Evolutionary conservation across 2,329 filamentous ascomycete genomes (phyloP).

Genomic region (Fusarium veterinarium): DNA sequence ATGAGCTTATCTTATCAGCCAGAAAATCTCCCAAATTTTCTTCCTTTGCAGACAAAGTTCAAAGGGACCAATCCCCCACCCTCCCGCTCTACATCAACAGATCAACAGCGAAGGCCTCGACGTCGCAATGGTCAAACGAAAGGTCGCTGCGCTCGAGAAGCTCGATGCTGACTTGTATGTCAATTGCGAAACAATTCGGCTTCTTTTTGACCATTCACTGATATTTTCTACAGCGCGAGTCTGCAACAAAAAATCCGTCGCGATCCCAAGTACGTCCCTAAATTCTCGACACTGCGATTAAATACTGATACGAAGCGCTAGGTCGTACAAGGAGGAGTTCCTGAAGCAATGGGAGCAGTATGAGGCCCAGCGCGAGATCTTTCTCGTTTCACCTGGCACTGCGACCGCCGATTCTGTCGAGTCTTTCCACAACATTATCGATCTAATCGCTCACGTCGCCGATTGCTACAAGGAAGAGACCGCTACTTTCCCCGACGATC

Average conservation of each 20-base stretch:
- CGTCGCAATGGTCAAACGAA: constrained; percentile 80
- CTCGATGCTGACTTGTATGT: constrained; percentile 86
- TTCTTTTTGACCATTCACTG: constrained; percentile 32
- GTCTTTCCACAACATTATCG: constrained; percentile 89
- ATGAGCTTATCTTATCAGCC: constrained; percentile 34
- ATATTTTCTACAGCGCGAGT: constrained; percentile 70
- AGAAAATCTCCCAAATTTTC: constrained; percentile 39
- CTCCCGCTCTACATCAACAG: constrained; percentile 20
- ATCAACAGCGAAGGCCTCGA: neutral
- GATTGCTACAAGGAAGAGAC: constrained; percentile 92
- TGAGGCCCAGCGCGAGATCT: constrained; percentile 90
- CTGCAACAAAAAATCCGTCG: constrained; percentile 91
- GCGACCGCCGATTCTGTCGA: constrained; percentile 82
- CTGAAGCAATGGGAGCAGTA: constrained; percentile 90
- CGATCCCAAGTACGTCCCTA: constrained; percentile 75
- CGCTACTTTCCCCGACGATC: constrained; percentile 78
- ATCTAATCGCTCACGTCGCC: constrained; percentile 92
- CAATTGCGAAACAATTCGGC: neutral
- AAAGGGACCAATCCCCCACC: constrained; percentile 24
- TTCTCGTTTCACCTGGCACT: constrained; percentile 83
- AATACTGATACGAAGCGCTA: constrained; percentile 48
- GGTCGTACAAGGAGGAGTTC: constrained; percentile 92
- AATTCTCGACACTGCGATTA: neutral
- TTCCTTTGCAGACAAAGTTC: constrained; percentile 9
- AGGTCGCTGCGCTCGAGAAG: constrained; percentile 93